Percentiles rank a stretch among this genome's conserved stretches.
Conservation (phyloP, 768 basidiomycete species). For the Leccinum aurantiacum region DNA sequence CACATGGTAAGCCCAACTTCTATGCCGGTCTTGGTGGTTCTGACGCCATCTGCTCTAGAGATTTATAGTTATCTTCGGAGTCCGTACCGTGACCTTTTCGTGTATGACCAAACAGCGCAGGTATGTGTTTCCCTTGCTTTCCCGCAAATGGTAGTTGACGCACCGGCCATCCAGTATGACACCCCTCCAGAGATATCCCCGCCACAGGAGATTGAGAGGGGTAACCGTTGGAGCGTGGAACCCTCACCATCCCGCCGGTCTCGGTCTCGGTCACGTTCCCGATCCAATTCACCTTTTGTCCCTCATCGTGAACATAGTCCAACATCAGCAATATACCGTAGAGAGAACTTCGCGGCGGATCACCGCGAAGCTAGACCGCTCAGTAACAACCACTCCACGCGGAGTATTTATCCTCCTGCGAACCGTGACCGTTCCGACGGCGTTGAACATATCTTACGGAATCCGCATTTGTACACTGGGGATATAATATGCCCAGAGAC, state of each 20-base stretch:
- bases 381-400: slow-evolving; percentile 6
- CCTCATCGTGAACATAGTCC: slow-evolving; percentile 7
- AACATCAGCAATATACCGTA: neutral
- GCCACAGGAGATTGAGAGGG: slow-evolving; percentile 27
- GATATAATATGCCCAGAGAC: neutral
- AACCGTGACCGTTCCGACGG: slow-evolving; percentile 3
- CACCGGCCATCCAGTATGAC: slow-evolving; percentile 54
- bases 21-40: neutral
- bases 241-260: slow-evolving; percentile 25
- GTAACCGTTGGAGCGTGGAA: slow-evolving; percentile 29
- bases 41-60: slow-evolving; percentile 46
- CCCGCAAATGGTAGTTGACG: slow-evolving; percentile 7
- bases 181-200: slow-evolving; percentile 43
- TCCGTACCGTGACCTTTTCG: slow-evolving; percentile 79
- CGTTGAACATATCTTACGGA: slow-evolving; percentile 2
- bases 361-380: neutral
- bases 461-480: neutral
- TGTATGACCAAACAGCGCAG: slow-evolving; percentile 82
- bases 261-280: slow-evolving; percentile 22
- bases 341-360: slow-evolving; percentile 10
- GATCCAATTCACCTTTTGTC: slow-evolving; percentile 22
- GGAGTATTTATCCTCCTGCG: neutral
- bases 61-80: slow-evolving; percentile 88
- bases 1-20: slow-evolving; percentile 65
- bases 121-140: slow-evolving; percentile 38